These are phyloP conservation scores for Aspergillus indologenus DNA, from an alignment of 495 filamentous ascomycete genomes.

Conservation along the genomic window DNA sequence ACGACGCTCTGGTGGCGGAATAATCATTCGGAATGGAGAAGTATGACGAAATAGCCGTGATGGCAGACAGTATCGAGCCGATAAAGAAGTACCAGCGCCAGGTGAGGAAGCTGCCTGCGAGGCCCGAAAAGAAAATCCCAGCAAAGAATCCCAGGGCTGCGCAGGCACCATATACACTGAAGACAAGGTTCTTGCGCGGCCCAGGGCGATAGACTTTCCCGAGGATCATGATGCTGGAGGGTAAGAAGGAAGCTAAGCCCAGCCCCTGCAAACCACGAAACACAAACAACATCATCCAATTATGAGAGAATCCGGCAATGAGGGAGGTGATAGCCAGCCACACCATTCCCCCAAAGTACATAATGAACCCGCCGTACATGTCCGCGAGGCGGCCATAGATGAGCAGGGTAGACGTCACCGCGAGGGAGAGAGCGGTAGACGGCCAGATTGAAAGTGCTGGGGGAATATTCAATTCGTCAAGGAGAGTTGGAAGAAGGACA, in stretches of 20 bases:
- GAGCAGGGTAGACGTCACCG: conserved; percentile 70
- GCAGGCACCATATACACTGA: conserved; percentile 74
- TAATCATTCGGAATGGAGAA: conserved; percentile 66
- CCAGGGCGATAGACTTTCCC: conserved; percentile 80
- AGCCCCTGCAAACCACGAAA: conserved; percentile 77
- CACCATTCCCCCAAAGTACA: conserved; percentile 63
- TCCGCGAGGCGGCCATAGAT: conserved; percentile 74
- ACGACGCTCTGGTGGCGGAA: conserved; percentile 38
- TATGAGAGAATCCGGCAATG: conserved; percentile 67
- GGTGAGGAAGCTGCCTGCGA: conserved; percentile 57
- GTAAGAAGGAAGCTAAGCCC: conserved; percentile 73
- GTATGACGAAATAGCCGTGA: conserved; percentile 52
- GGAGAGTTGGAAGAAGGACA: conserved; percentile 69
- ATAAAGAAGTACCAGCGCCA: conserved; percentile 86
- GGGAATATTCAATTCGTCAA: conserved; percentile 62
- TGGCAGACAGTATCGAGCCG: conserved; percentile 53
- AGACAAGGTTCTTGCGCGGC: conserved; percentile 81
- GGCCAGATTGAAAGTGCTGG: conserved; percentile 70
- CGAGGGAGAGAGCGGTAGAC: conserved; percentile 71
- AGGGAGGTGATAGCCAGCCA: conserved; percentile 76
- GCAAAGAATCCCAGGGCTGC: conserved; percentile 77
- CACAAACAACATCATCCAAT: conserved; percentile 69
- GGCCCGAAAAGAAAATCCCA: conserved; percentile 77
- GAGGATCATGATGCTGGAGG: conserved; percentile 74
- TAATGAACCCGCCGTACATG: conserved; percentile 70